Percentiles rank a stretch among this genome's conserved stretches.
Conservation (phyloP, 2,329 filamentous ascomycete genomes). For the Pseudohalonectria lignicola region DNA sequence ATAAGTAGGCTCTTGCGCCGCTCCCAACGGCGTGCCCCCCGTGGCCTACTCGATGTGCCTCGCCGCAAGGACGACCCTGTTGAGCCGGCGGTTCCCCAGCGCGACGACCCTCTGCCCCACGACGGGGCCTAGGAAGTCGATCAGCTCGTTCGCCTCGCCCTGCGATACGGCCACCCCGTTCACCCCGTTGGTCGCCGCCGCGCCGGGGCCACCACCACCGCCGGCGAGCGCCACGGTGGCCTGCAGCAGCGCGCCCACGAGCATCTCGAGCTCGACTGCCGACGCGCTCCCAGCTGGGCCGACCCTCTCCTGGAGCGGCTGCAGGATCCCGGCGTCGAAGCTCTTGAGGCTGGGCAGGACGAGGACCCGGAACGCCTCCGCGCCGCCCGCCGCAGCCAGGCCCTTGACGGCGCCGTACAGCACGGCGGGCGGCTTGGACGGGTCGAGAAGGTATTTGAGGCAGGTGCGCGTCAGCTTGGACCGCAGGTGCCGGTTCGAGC, state of each 20-base stretch:
- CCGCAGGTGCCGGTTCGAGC: conserved; percentile 70
- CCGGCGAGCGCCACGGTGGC: conserved; percentile 34
- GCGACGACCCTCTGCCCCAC: conserved; percentile 36
- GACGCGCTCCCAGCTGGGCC: conserved; percentile 6
- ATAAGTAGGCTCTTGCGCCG: too few relatives aligned
- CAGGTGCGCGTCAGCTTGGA: conserved; percentile 87
- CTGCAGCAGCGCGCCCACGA: conserved; percentile 44
- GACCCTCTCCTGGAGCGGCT: conserved; percentile 37
- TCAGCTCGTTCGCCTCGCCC: conserved; percentile 31
- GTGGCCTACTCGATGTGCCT: conserved; percentile 33
- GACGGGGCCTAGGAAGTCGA: conserved; percentile 43
- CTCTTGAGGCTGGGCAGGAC: conserved; percentile 44
- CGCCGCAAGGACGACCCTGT: conserved; percentile 42
- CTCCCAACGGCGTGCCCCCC: too few relatives aligned
- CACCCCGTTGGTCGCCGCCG: conserved; percentile 24
- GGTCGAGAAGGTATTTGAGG: conserved; percentile 84
- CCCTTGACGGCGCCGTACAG: conserved; percentile 85
- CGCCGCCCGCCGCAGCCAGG: conserved; percentile 63
- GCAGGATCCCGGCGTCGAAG: conserved; percentile 41
- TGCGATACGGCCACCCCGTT: conserved; percentile 24
- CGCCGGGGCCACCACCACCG: conserved; percentile 4
- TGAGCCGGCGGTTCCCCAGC: conserved; percentile 33
- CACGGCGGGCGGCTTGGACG: conserved; percentile 67
- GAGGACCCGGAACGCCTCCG: conserved; percentile 45
- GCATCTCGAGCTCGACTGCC: conserved; percentile 40